Evolutionary conservation across 2,329 filamentous ascomycete species (phyloP), one percentile per base, ranked within the genome.

Genomic region (Hymenotorrendiella dingleyae): DNA sequence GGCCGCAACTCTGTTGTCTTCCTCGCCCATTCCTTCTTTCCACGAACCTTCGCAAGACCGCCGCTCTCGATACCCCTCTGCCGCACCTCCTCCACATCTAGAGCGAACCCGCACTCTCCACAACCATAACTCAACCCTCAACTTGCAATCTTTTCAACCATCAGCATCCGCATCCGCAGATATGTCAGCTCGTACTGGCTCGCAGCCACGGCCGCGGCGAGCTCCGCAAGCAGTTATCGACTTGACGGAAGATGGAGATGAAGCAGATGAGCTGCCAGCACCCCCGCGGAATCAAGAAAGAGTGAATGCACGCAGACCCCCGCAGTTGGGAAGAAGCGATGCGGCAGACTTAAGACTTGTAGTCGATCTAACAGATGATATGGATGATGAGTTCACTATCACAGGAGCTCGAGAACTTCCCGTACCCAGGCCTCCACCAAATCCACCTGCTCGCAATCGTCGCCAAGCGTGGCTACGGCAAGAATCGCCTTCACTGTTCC

Each of bases 301-400:
- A 23, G 44, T 22, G 26, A 47, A 38, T 27, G 42, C 47, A 6
- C 49, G 47, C 16, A 45, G 52, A 40, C 57, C 53, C 28, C 53
- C 56, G 38, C 53, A 52, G 20, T 47, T 60, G 19, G 55, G 48
- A n/a, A 50, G 58, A 45, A 59, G 52, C 39, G 54, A 60, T 49
- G 48, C 49, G 17, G 26, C 47, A 14, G 45, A 40, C 6, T 19
- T 58, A 9, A 47, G 40, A n/a, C 47, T 55, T 14, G 60, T 76
- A 21, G 76, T 78, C 40, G 75, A 78, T 53, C 65, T 78, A 8
- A 78, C 74, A 3, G 62, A 61, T 20, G 72, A 76, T 45, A 65
- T 64, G 9, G 64, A 66, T 11, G 39, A 50, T 19, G 62, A 64
- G 4, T 39, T 61, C 26, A 58, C 63, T 1, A 51, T 65, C 6